phyloP scores from a whole-genome alignment of 306 rosid genomes.

The Begonia loranthoides region DNA sequence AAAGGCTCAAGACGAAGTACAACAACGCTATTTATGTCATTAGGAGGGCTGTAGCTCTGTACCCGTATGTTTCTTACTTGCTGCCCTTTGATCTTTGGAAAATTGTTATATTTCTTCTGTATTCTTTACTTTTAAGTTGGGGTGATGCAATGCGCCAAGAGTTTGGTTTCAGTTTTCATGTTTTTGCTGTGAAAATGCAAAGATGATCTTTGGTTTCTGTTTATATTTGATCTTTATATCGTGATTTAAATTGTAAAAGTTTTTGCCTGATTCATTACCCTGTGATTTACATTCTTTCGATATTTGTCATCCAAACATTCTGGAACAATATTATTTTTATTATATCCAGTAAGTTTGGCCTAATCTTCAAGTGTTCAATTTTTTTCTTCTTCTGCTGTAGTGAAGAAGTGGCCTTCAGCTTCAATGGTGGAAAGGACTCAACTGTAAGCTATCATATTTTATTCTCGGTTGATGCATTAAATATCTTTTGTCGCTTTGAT shows the following conservation, averaged over 20 bases:
- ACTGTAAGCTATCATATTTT: conserved; percentile 45
- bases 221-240: too few relatives aligned
- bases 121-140: not conserved
- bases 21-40: conserved; percentile 71
- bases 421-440: conserved; percentile 98
- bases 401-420: conserved; percentile 90
- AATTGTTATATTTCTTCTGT: conserved; percentile 9
- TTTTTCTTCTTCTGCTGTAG: conserved; percentile 30
- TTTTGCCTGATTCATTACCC: too few relatives aligned
- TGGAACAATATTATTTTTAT: not conserved
- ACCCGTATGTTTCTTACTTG: conserved; percentile 47
- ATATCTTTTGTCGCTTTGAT: conserved; percentile 10
- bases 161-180: conserved; percentile 2
- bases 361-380: not conserved
- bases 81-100: not conserved
- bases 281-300: too few relatives aligned
- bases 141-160: not conserved
- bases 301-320: not conserved
- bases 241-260: too few relatives aligned
- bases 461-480: conserved; percentile 10
- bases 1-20: conserved; percentile 87
- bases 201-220: too few relatives aligned
- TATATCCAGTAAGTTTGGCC: not conserved
- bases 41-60: conserved; percentile 75
- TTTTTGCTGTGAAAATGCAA: too few relatives aligned